phyloP scores from a whole-genome alignment of 2,329 filamentous ascomycete species.

The Neofusicoccum cordaticola region DNA sequence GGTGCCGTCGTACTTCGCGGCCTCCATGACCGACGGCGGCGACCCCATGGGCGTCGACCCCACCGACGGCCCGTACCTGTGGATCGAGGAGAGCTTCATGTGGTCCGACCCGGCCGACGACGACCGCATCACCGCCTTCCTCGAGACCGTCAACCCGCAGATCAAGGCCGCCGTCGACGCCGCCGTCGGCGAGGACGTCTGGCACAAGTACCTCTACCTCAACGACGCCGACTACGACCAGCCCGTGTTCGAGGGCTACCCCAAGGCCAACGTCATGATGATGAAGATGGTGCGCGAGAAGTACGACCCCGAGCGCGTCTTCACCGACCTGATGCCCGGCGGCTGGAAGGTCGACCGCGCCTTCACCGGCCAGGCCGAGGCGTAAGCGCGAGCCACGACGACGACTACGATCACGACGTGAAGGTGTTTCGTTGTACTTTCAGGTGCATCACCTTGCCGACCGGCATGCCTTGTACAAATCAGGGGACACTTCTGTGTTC shows the following conservation, averaged over 20 bases:
- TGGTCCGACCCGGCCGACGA: constrained; percentile 11
- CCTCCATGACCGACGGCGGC: constrained; percentile 17
- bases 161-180: not conserved
- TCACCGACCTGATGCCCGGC: constrained; percentile 26
- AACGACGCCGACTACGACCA: constrained; percentile 29
- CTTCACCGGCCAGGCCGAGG: not conserved
- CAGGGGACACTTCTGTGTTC: too few relatives aligned
- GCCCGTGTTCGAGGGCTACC: constrained; percentile 28
- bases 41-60: constrained; percentile 21
- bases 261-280: constrained; percentile 26
- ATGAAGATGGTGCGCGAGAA: constrained; percentile 29
- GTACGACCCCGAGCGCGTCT: constrained; percentile 31
- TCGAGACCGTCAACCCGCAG: not conserved
- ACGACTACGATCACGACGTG: not conserved
- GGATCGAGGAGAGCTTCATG: constrained; percentile 21
- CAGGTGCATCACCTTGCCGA: too few relatives aligned
- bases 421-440: not conserved
- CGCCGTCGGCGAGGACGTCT: constrained; percentile 8
- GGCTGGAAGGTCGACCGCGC: constrained; percentile 23
- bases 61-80: not conserved
- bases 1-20: not conserved
- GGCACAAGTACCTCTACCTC: constrained; percentile 21
- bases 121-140: not conserved
- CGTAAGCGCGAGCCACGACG: not conserved
- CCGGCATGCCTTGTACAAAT: too few relatives aligned